These are phyloP conservation scores for Xylaria flabelliformis DNA, from an alignment of 495 filamentous ascomycete genomes.

Conservation along the genomic window DNA sequence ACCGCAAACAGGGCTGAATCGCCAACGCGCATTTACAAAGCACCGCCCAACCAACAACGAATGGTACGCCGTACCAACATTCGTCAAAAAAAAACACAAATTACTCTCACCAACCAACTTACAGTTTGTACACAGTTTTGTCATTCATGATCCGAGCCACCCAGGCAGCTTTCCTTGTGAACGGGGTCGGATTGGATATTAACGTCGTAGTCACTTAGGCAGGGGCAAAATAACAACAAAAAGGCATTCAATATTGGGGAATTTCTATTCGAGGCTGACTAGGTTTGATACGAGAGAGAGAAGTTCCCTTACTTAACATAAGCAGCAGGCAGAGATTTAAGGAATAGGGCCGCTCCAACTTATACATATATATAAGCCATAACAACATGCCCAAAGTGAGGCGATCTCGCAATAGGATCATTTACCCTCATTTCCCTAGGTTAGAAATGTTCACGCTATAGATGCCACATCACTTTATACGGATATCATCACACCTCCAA, in stretches of 20 bases:
- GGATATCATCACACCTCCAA: neutral
- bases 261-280: neutral
- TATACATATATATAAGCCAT: conserved; percentile 5
- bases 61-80: conserved; percentile 3
- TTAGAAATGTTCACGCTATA: neutral
- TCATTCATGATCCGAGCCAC: neutral
- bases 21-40: neutral
- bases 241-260: neutral
- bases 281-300: neutral
- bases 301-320: neutral
- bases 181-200: neutral
- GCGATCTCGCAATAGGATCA: neutral
- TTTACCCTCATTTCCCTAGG: too few species aligned
- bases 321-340: neutral
- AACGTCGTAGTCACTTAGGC: neutral
- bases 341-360: neutral
- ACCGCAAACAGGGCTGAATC: conserved; percentile 7
- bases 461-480: neutral
- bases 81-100: neutral
- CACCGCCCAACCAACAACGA: neutral
- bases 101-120: neutral
- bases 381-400: conserved; percentile 4
- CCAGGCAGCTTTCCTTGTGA: neutral
- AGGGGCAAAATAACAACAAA: neutral
- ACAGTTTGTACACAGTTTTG: neutral